Evolutionary conservation across 73 alveolate species (phyloP), one percentile per base, ranked within the genome.

Genomic region (Blepharisma stoltei): DNA sequence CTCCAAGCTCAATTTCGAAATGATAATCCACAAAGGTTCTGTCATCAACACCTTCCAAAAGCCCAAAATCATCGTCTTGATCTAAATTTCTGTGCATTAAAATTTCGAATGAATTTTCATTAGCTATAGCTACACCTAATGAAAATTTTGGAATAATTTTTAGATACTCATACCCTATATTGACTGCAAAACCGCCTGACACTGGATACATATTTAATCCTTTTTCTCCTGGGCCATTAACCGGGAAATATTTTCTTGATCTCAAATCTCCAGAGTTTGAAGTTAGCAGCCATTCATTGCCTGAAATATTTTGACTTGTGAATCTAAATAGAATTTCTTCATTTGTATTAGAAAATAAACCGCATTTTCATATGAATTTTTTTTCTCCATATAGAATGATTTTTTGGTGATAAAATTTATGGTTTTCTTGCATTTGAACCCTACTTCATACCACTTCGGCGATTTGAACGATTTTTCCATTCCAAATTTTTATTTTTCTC

Each of bases 291-390:
- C 41, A 32, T 32, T 32, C 41, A 32, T 32, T 1, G 41, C 41
- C 41, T 32, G 41, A 32, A 32, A 32, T 32, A 32, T 32, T 32
- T 32, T 32, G 41, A 60, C 73, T 60, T 38, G 23, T 60, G 2
- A 60, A 25, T 60, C 73, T 60, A 8, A 14, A n/a, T 25, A 60
- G 14, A 60, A 60, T n/a, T 25, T 60, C 73, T 60, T 60, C 73
- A 60, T 32, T 32, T 32, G 41, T 32, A 32, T 32, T 32, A 32
- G 41, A 32, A 32, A 32, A 32, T 32, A 32, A 32, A 1, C 41
- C 41, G 41, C 41, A 32, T 32, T 32, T 32, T 32, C 41, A 32
- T 32, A 32, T 32, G 3, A 32, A 32, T 32, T 32, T 32, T 32
- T 32, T 32, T 32, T 32, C 41, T 32, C 41, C 41, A 32, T 32